A percentile compares a stretch with the other conserved stretches of the same genome.
Conservation (phyloP, 73 alveolate species). For the Uronychia binucleata region DNA sequence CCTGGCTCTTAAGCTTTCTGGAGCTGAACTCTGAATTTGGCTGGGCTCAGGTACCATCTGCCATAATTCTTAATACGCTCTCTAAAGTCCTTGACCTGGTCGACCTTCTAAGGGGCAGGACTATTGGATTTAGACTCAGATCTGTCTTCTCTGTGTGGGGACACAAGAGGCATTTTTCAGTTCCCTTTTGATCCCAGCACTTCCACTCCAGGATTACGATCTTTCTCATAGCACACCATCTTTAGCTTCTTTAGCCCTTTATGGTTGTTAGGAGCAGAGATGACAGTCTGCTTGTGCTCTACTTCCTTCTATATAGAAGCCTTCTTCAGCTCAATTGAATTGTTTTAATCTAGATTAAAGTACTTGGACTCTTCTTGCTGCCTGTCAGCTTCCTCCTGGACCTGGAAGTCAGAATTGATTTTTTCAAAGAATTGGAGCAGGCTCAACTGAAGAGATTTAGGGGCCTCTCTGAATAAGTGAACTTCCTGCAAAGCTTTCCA, state of each 20-base stretch:
- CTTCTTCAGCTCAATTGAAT: neutral
- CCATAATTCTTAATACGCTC: neutral
- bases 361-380: neutral
- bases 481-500: neutral
- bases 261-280: neutral
- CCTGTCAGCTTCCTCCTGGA: neutral
- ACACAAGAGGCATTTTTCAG: neutral
- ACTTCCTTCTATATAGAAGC: too few relatives aligned
- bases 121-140: neutral
- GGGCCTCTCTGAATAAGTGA: neutral
- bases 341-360: neutral
- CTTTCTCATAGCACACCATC: neutral
- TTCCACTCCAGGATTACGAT: neutral
- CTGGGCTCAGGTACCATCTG: neutral
- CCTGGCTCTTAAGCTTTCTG: neutral
- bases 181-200: neutral
- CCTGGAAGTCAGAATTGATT: neutral
- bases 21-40: neutral
- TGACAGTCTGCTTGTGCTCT: neutral
- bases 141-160: neutral
- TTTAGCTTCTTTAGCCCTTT: neutral
- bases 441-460: neutral
- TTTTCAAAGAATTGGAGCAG: neutral
- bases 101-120: neutral
- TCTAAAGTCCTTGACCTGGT: neutral